These are phyloP conservation scores for Chrysosporium queenslandicum DNA, from an alignment of 2,329 filamentous ascomycete species.

Conservation along the genomic window DNA sequence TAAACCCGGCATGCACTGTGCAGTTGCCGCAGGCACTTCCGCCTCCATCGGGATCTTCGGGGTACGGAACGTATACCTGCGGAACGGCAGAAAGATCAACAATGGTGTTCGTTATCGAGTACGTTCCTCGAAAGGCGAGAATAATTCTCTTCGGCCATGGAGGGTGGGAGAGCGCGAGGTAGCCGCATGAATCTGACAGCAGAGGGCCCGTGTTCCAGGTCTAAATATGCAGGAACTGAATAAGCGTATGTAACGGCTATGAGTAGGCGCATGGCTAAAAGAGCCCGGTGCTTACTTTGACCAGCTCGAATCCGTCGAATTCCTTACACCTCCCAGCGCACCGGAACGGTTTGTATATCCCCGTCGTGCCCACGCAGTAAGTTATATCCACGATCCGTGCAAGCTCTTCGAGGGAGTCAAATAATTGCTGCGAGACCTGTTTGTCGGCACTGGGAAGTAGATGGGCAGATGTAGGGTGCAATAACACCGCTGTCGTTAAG, in stretches of 20 bases:
- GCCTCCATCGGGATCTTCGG: slow-evolving; percentile 31
- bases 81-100: slow-evolving; percentile 81
- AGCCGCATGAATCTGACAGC: slow-evolving; percentile 84
- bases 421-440: slow-evolving; percentile 53
- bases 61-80: slow-evolving; percentile 84
- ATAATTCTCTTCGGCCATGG: slow-evolving; percentile 56
- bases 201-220: slow-evolving; percentile 87
- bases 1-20: slow-evolving; percentile 85
- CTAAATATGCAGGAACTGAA: slow-evolving; percentile 23
- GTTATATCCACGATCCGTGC: slow-evolving; percentile 88
- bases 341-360: slow-evolving; percentile 70
- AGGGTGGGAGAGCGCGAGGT: slow-evolving; percentile 74
- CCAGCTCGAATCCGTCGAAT: slow-evolving; percentile 67
- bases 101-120: slow-evolving; percentile 85
- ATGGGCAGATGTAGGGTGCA: background rate
- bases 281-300: slow-evolving; percentile 51
- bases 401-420: slow-evolving; percentile 72
- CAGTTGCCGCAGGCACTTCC: slow-evolving; percentile 60
- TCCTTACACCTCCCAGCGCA: slow-evolving; percentile 79
- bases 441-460: background rate
- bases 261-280: too few species aligned
- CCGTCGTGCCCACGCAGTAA: slow-evolving; percentile 82
- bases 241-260: too few species aligned
- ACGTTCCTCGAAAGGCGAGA: slow-evolving; percentile 86
- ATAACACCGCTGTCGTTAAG: background rate